Percentiles rank a stretch among this genome's conserved stretches.
Conservation (phyloP, 768 basidiomycete genomes). For the Lactifluus hygrophoroides region DNA sequence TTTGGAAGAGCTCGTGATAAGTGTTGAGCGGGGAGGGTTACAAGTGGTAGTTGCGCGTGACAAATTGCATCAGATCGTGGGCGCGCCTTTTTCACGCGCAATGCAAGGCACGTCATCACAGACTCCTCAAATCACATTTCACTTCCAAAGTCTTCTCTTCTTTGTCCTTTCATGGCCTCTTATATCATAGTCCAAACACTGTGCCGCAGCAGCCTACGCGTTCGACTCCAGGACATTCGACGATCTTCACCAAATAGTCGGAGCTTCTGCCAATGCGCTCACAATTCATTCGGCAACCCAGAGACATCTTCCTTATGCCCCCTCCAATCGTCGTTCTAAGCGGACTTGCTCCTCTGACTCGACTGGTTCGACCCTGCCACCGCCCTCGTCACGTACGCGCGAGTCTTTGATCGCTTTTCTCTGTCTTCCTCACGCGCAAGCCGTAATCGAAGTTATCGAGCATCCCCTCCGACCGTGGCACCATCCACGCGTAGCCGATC, state of each 20-base stretch:
- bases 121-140: constrained; percentile 16
- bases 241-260: neutral
- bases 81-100: neutral
- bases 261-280: neutral
- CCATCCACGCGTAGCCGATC: no score
- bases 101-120: constrained; percentile 15
- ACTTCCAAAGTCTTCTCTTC: constrained; percentile 26
- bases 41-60: neutral
- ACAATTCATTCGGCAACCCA: neutral
- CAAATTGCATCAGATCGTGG: neutral
- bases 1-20: constrained; percentile 63
- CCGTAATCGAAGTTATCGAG: no score
- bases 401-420: no score
- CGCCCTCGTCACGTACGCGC: neutral
- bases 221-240: neutral
- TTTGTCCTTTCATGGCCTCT: constrained; percentile 13
- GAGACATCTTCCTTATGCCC: constrained; percentile 1
- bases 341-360: constrained; percentile 16
- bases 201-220: constrained; percentile 10
- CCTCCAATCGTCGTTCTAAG: constrained; percentile 2
- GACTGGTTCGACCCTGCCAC: constrained; percentile 12
- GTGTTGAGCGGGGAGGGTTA: neutral
- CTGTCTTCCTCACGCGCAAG: no score
- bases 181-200: constrained; percentile 24
- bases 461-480: no score